Percentiles rank a stretch among this genome's conserved stretches.
phyloP scores from a whole-genome alignment of 495 filamentous ascomycete species.

The Talaromyces adpressus region DNA sequence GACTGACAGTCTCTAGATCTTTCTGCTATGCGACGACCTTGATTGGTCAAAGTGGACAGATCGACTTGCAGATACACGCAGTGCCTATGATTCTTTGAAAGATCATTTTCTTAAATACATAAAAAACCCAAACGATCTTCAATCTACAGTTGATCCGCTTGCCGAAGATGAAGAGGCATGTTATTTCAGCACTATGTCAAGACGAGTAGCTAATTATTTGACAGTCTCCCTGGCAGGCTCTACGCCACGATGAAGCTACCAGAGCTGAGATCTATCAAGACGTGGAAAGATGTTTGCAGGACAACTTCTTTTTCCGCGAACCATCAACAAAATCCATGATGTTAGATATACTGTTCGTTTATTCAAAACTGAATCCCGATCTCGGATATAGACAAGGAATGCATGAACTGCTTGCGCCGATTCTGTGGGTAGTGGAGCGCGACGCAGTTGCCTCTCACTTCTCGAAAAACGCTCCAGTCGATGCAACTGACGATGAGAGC shows the following conservation, averaged over 20 bases:
- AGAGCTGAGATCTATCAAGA: constrained; percentile 92
- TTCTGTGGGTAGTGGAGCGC: constrained; percentile 78
- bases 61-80: constrained; percentile 59
- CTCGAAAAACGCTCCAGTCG: constrained; percentile 13
- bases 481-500: constrained; percentile 28
- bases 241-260: constrained; percentile 76
- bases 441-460: constrained; percentile 65
- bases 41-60: constrained; percentile 61
- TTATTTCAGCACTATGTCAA: constrained; percentile 8
- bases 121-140: constrained; percentile 71
- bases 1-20: constrained; percentile 46
- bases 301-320: constrained; percentile 83
- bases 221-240: constrained; percentile 83
- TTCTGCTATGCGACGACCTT: constrained; percentile 69
- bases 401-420: constrained; percentile 90
- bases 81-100: constrained; percentile 62
- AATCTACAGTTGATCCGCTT: constrained; percentile 72
- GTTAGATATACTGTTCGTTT: constrained; percentile 85
- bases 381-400: constrained; percentile 93
- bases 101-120: constrained; percentile 72
- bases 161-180: constrained; percentile 78
- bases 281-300: constrained; percentile 86
- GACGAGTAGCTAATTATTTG: constrained; percentile 33
- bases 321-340: constrained; percentile 73
- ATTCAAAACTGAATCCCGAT: constrained; percentile 85